Evolutionary conservation across 2,329 filamentous ascomycete species (phyloP).

Genomic region (Incumbomyces delicatus): DNA sequence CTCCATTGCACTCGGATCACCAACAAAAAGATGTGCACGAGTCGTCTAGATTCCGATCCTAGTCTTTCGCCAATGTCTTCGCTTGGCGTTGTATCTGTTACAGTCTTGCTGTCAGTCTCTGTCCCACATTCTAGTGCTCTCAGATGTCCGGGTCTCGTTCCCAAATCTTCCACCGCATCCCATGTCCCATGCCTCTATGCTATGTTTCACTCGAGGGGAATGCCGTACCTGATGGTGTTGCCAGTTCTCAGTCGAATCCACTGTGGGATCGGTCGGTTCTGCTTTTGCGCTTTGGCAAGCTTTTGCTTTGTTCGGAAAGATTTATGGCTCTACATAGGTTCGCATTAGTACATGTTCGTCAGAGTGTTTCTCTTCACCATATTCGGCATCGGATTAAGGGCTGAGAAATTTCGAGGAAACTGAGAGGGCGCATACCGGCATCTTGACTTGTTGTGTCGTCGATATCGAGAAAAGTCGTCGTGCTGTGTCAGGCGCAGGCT

Average conservation of each 20-base stretch:
- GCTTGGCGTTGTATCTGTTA: slow-evolving; percentile 96
- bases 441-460: slow-evolving; percentile 36
- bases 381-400: not conserved
- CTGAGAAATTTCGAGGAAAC: not conserved
- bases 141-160: not conserved
- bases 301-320: slow-evolving; percentile 99
- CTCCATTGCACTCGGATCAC: not conserved
- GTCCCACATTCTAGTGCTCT: not conserved
- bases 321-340: slow-evolving; percentile 76
- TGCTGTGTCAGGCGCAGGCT: not conserved
- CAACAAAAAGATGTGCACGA: slow-evolving; percentile 26
- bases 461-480: slow-evolving; percentile 12
- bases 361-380: not conserved
- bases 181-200: slow-evolving; percentile 11
- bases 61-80: slow-evolving; percentile 99
- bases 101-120: not conserved
- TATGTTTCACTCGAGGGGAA: slow-evolving; percentile 16
- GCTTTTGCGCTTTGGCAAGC: slow-evolving; percentile 99
- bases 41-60: slow-evolving; percentile 89
- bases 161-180: not conserved
- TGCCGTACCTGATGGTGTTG: slow-evolving; percentile 95
- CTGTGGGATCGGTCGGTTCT: slow-evolving; percentile 99
- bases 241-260: slow-evolving; percentile 97
- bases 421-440: slow-evolving; percentile 39
- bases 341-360: slow-evolving; percentile 1